Percentiles rank a stretch among this genome's conserved stretches.
Evolutionary conservation across 2,329 filamentous ascomycete genomes (phyloP).

Genomic region (Phaeoacremonium minimum): DNA sequence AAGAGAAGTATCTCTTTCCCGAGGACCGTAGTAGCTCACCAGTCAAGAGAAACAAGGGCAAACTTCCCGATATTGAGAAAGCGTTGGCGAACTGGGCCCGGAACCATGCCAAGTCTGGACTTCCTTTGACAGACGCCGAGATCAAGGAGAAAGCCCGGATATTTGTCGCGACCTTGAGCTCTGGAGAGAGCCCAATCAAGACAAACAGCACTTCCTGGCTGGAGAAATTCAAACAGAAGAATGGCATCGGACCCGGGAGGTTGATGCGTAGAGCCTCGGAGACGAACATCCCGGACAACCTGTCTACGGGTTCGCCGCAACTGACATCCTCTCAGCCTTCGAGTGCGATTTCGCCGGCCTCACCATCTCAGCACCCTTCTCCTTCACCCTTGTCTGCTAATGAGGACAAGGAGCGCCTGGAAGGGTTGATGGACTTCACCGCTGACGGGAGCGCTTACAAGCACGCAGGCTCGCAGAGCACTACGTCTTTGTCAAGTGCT

Average conservation of each 20-base stretch:
- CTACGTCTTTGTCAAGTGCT: constrained; percentile 62
- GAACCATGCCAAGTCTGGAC: constrained; percentile 74
- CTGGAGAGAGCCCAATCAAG: constrained; percentile 67
- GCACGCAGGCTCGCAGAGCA: constrained; percentile 62
- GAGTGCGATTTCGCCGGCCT: constrained; percentile 66
- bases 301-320: constrained; percentile 48
- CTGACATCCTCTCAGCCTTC: constrained; percentile 59
- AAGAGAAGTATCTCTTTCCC: constrained; percentile 86
- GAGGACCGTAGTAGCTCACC: constrained; percentile 77
- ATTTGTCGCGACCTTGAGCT: constrained; percentile 68
- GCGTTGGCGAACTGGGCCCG: constrained; percentile 83
- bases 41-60: constrained; percentile 77
- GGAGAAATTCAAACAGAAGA: constrained; percentile 93
- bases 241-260: constrained; percentile 50
- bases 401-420: constrained; percentile 59
- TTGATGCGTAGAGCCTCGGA: constrained; percentile 56
- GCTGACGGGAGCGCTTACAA: constrained; percentile 46
- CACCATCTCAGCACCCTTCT: constrained; percentile 61
- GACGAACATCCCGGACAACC: constrained; percentile 67
- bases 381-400: constrained; percentile 68
- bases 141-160: constrained; percentile 81
- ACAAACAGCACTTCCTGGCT: constrained; percentile 75
- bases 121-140: constrained; percentile 70
- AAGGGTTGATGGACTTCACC: constrained; percentile 47
- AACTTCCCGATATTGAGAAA: constrained; percentile 85